These are phyloP conservation scores for Microthlaspi erraticum DNA, from an alignment of 345 rosid species.

Conservation along the genomic window DNA sequence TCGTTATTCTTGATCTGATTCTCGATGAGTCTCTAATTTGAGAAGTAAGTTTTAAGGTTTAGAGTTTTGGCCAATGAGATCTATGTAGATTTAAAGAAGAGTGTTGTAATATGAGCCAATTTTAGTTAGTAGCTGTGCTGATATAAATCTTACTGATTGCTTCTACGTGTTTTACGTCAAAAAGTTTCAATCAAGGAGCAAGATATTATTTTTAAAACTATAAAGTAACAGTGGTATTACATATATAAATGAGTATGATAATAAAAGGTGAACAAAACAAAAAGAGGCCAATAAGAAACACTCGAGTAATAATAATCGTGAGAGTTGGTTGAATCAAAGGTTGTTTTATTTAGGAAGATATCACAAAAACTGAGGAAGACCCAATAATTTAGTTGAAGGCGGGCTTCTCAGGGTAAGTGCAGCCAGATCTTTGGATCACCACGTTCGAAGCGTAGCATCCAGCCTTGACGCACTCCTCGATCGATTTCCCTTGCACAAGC, in stretches of 20 bases:
- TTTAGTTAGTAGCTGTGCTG: background rate
- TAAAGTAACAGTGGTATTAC: slow-evolving; percentile 1
- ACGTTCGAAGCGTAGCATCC: slow-evolving; percentile 85
- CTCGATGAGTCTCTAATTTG: slow-evolving; percentile 8
- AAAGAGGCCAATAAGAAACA: slow-evolving; percentile 12
- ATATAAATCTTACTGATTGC: background rate
- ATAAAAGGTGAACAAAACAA: background rate
- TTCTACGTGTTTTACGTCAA: background rate
- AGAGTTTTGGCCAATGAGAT: background rate
- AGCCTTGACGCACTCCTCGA: slow-evolving; percentile 77
- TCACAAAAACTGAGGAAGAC: slow-evolving; percentile 35
- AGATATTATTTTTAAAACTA: background rate
- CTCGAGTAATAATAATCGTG: slow-evolving; percentile 25
- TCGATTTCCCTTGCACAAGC: slow-evolving; percentile 70
- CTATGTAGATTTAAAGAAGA: slow-evolving; percentile 16
- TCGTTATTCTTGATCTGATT: slow-evolving; percentile 27
- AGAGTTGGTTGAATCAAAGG: slow-evolving; percentile 21
- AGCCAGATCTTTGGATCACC: slow-evolving; percentile 91
- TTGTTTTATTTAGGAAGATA: slow-evolving; percentile 26
- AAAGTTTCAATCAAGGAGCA: background rate
- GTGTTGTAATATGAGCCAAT: slow-evolving; percentile 15
- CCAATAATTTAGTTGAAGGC: slow-evolving; percentile 44
- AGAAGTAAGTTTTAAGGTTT: background rate
- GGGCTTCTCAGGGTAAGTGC: slow-evolving; percentile 74
- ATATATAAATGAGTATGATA: background rate